Conservation (phyloP, 2,329 filamentous ascomycete species). For the Nannizziopsis barbatae region DNA sequence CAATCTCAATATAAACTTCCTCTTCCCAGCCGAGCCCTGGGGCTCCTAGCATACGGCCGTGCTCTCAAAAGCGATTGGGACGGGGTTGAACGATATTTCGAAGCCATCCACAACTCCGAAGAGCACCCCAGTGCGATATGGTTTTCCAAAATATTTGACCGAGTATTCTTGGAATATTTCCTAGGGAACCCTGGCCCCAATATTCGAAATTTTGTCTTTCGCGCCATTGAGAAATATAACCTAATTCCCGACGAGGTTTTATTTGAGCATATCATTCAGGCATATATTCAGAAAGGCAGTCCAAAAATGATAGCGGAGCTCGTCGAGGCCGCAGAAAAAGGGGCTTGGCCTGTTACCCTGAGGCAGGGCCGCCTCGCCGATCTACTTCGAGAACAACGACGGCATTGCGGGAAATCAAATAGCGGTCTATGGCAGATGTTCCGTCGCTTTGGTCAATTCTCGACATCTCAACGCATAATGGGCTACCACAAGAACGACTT, state of each 20-base stretch:
- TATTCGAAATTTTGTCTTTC: conserved; percentile 29
- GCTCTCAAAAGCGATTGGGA: conserved; percentile 33
- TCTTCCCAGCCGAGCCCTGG: conserved; percentile 27
- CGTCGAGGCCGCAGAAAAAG: conserved; percentile 22
- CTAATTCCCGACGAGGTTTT: conserved; percentile 31
- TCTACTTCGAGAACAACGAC: conserved; percentile 26
- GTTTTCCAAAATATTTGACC: conserved; percentile 29
- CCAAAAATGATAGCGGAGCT: conserved; percentile 25
- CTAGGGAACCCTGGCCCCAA: conserved; percentile 25
- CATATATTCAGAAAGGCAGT: conserved; percentile 31
- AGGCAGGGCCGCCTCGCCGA: conserved; percentile 24
- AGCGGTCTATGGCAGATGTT: conserved; percentile 34
- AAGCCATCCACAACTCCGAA: conserved; percentile 28
- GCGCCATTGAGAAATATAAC: conserved; percentile 27
- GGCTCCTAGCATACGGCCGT: conserved; percentile 29
- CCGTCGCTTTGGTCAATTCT: conserved; percentile 27
- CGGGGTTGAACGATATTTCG: conserved; percentile 29
- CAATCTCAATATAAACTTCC: conserved; percentile 21
- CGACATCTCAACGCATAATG: conserved; percentile 27
- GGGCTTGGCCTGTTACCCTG: conserved; percentile 26
- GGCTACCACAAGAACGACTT: conserved; percentile 27
- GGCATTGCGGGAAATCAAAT: conserved; percentile 27
- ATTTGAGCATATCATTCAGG: conserved; percentile 32
- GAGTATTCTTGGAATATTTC: conserved; percentile 34
- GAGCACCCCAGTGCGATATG: conserved; percentile 20